Percentiles rank a stretch among this genome's conserved stretches.
phyloP scores from a whole-genome alignment of 129 eudicot species.

The Daucus carota region DNA sequence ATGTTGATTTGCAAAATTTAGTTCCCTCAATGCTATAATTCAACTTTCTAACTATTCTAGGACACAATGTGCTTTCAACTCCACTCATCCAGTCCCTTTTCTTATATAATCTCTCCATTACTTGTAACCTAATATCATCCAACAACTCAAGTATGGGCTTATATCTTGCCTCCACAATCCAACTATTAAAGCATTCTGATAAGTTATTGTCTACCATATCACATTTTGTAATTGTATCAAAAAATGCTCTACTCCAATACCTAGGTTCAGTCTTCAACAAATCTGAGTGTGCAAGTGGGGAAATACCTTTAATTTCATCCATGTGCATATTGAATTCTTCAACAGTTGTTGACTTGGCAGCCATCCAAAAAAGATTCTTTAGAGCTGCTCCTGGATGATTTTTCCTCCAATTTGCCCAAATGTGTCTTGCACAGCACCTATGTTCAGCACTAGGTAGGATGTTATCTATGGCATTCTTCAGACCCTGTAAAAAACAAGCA shows the following conservation, averaged over 20 bases:
- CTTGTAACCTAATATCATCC: neutral
- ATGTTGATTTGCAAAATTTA: too few species aligned
- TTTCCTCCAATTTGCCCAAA: too few species aligned
- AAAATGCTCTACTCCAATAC: too few species aligned
- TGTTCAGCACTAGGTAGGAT: too few species aligned
- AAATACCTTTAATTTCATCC: neutral
- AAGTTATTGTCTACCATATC: conserved; percentile 11
- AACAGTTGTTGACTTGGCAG: neutral
- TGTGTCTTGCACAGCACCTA: too few species aligned
- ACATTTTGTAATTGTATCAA: neutral
- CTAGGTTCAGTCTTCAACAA: neutral
- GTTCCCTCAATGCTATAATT: too few species aligned
- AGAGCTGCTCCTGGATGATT: too few species aligned
- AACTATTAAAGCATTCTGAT: too few species aligned
- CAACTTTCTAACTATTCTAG: neutral
- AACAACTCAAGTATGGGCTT: neutral
- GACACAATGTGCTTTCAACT: neutral
- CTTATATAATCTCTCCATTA: neutral
- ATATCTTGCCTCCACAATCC: too few species aligned
- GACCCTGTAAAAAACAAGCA: too few species aligned
- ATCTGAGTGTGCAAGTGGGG: too few species aligned
- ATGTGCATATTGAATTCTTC: neutral
- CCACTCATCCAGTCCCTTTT: neutral
- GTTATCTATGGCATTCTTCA: too few species aligned
- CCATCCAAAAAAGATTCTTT: conserved; percentile 5